These are phyloP conservation scores for Dissophora ornata DNA, from an alignment of 192 early-diverging fungal species.

Conservation along the genomic window DNA sequence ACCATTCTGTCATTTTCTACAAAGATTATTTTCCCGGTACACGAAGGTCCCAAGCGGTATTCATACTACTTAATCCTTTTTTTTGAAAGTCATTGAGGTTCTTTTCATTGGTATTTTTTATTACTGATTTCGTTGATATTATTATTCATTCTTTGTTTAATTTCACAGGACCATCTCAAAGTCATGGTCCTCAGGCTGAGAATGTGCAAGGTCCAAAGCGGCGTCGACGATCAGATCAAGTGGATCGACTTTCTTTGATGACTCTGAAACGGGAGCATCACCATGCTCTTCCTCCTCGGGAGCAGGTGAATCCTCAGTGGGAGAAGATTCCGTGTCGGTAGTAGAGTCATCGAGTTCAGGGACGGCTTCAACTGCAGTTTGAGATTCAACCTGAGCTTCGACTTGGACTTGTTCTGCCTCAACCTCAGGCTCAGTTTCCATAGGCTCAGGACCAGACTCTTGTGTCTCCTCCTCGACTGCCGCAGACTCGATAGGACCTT, in stretches of 20 bases:
- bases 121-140: background rate
- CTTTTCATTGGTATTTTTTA: background rate
- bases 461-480: background rate
- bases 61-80: too few species aligned
- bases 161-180: slow-evolving; percentile 29
- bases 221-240: slow-evolving; percentile 37
- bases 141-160: slow-evolving; percentile 4
- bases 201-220: slow-evolving; percentile 11
- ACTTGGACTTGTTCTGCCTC: too few species aligned
- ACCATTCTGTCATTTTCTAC: too few species aligned
- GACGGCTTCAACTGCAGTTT: background rate
- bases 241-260: slow-evolving; percentile 7
- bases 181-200: slow-evolving; percentile 34
- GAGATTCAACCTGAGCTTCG: background rate
- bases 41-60: too few species aligned
- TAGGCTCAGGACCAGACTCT: background rate
- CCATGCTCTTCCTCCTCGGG: background rate
- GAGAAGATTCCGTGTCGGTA: background rate
- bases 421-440: background rate
- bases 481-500: background rate
- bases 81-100: too few species aligned
- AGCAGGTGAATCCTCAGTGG: slow-evolving; percentile 1
- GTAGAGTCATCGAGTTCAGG: background rate
- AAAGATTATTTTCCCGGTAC: too few species aligned
- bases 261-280: background rate